These are phyloP conservation scores for Gonapodya sp. DNA, from an alignment of 192 early-diverging fungal species.

Conservation along the genomic window DNA sequence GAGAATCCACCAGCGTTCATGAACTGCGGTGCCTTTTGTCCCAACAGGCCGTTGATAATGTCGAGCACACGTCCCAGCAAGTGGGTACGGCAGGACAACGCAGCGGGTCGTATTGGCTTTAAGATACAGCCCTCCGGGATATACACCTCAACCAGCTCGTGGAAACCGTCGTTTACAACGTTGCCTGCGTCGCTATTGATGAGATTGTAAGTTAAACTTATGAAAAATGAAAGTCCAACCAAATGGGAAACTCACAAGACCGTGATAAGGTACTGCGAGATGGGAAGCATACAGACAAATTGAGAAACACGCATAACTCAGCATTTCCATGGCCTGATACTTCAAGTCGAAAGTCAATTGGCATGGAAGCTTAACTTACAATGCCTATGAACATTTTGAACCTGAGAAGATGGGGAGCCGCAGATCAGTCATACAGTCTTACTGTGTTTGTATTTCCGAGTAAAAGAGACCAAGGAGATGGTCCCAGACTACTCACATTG, in stretches of 20 bases:
- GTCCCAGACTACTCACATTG: no score
- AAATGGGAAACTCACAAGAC: neutral
- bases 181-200: neutral
- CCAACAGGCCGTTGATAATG: neutral
- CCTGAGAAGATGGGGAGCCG: no score
- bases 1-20: conserved; percentile 3
- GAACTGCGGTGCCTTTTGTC: neutral
- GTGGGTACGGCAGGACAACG: neutral
- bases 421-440: no score
- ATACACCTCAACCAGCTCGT: neutral
- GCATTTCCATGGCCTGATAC: no score
- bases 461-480: no score
- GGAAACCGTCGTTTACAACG: neutral
- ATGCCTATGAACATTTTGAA: neutral
- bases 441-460: no score
- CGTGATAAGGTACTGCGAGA: no score
- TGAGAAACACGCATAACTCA: neutral
- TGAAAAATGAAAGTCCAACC: no score
- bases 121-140: neutral
- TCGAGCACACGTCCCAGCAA: neutral
- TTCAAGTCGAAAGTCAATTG: no score
- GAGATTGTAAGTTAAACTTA: neutral
- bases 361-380: no score
- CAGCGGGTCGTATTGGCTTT: neutral
- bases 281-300: no score